Conservation (phyloP, 805 yeast genomes). For the Schwanniomyces vanrijiae region DNA sequence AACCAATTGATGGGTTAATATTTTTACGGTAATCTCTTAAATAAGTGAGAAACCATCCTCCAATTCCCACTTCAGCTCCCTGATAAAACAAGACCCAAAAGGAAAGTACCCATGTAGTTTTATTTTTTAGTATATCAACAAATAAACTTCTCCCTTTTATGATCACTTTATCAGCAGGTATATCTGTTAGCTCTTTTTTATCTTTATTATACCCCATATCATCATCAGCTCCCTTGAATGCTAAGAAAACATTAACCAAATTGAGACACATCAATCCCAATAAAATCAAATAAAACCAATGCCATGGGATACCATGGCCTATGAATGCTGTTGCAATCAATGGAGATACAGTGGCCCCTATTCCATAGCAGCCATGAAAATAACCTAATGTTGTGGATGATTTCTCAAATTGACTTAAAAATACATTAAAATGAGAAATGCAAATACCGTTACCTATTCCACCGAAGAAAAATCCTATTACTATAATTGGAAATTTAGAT, state of each 20-base stretch:
- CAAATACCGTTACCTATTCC: conserved; percentile 56
- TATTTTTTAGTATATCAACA: conserved; percentile 36
- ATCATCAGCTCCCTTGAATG: conserved; percentile 50
- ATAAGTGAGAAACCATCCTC: conserved; percentile 71
- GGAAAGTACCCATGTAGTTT: conserved; percentile 49
- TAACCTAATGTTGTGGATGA: conserved; percentile 60
- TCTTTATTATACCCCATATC: conserved; percentile 41
- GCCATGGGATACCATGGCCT: conserved; percentile 50
- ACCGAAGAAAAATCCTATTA: conserved; percentile 53
- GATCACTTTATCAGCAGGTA: background rate
- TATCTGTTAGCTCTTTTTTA: background rate
- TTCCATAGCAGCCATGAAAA: conserved; percentile 69
- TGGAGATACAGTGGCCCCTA: conserved; percentile 72
- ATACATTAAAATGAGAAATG: conserved; percentile 52
- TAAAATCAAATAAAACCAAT: conserved; percentile 51
- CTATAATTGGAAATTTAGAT: conserved; percentile 47
- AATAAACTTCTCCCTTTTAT: conserved; percentile 19
- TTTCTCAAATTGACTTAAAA: conserved; percentile 48
- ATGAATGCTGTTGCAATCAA: conserved; percentile 59
- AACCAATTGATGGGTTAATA: conserved; percentile 49
- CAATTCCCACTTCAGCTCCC: conserved; percentile 69
- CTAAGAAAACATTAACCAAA: conserved; percentile 30
- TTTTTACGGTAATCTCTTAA: conserved; percentile 55
- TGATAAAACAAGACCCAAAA: conserved; percentile 59
- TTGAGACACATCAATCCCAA: conserved; percentile 37